These are phyloP conservation scores for Ophiostoma ulmi DNA, from an alignment of 2,329 filamentous ascomycete species.

Conservation along the genomic window DNA sequence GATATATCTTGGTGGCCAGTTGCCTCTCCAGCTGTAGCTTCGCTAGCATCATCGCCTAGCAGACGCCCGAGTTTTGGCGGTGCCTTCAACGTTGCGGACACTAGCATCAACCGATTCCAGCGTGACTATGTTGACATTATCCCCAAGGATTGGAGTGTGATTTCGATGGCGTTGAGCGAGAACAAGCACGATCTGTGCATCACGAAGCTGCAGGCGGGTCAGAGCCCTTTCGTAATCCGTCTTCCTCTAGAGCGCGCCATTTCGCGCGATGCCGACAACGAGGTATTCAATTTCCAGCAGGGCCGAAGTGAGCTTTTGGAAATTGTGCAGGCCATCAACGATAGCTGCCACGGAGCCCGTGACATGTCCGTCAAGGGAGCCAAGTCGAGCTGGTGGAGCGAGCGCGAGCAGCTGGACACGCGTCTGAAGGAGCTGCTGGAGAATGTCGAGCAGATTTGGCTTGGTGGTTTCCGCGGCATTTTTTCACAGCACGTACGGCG, in stretches of 20 bases:
- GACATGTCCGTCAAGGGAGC: slow-evolving; percentile 69
- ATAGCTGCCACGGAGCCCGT: slow-evolving; percentile 68
- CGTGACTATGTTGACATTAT: slow-evolving; percentile 79
- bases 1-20: slow-evolving; percentile 28
- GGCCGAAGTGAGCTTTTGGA: slow-evolving; percentile 75
- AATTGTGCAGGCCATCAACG: slow-evolving; percentile 76
- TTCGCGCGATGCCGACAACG: slow-evolving; percentile 61
- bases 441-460: slow-evolving; percentile 88
- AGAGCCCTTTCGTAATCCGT: slow-evolving; percentile 78
- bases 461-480: slow-evolving; percentile 92
- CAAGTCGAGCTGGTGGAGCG: slow-evolving; percentile 83
- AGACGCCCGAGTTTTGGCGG: slow-evolving; percentile 42
- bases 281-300: slow-evolving; percentile 77
- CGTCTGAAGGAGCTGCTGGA: slow-evolving; percentile 72
- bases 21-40: slow-evolving; percentile 21
- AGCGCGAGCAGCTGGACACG: slow-evolving; percentile 72
- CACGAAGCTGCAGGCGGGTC: slow-evolving; percentile 71
- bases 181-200: slow-evolving; percentile 79
- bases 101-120: slow-evolving; percentile 62
- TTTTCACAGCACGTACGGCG: slow-evolving; percentile 69
- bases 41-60: not conserved
- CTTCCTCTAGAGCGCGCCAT: slow-evolving; percentile 79
- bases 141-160: slow-evolving; percentile 73
- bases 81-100: not conserved
- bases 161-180: slow-evolving; percentile 81